phyloP scores from a whole-genome alignment of 345 rosid genomes.

The Dovyalis caffra region DNA sequence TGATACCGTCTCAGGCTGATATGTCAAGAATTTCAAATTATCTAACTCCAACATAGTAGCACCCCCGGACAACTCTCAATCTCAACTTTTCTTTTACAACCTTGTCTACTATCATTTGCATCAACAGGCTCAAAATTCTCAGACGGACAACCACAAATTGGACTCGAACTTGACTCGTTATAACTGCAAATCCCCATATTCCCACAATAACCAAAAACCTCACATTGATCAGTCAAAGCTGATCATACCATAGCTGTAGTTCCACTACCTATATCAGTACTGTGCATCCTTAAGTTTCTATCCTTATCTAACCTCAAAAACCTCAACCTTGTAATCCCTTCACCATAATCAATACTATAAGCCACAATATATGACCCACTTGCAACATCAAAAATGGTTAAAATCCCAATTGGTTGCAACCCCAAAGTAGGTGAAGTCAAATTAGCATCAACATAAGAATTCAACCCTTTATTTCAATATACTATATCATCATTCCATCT shows the following conservation, averaged over 20 bases:
- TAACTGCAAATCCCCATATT: slow-evolving; percentile 62
- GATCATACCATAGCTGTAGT: slow-evolving; percentile 39
- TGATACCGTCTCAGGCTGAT: slow-evolving; percentile 37
- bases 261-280: slow-evolving; percentile 36
- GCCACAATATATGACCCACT: slow-evolving; percentile 29
- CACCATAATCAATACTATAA: slow-evolving; percentile 57
- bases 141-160: slow-evolving; percentile 63
- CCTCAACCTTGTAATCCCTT: slow-evolving; percentile 48
- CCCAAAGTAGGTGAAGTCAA: slow-evolving; percentile 45
- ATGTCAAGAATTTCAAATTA: slow-evolving; percentile 54
- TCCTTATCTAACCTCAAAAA: slow-evolving; percentile 53
- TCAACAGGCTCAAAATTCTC: slow-evolving; percentile 57
- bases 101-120: slow-evolving; percentile 43
- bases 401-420: slow-evolving; percentile 44
- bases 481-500: slow-evolving; percentile 44
- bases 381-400: slow-evolving; percentile 40
- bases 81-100: slow-evolving; percentile 61
- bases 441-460: slow-evolving; percentile 40
- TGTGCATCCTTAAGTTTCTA: slow-evolving; percentile 64
- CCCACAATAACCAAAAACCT: slow-evolving; percentile 65
- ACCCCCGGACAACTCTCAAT: slow-evolving; percentile 47
- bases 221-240: slow-evolving; percentile 61
- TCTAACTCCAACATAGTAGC: slow-evolving; percentile 49
- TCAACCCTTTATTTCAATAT: slow-evolving; percentile 58
- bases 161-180: slow-evolving; percentile 26